A percentile compares a stretch with the other conserved stretches of the same genome.
Conservation (phyloP, 2,329 filamentous ascomycete species). For the Beauveria medogensis region DNA sequence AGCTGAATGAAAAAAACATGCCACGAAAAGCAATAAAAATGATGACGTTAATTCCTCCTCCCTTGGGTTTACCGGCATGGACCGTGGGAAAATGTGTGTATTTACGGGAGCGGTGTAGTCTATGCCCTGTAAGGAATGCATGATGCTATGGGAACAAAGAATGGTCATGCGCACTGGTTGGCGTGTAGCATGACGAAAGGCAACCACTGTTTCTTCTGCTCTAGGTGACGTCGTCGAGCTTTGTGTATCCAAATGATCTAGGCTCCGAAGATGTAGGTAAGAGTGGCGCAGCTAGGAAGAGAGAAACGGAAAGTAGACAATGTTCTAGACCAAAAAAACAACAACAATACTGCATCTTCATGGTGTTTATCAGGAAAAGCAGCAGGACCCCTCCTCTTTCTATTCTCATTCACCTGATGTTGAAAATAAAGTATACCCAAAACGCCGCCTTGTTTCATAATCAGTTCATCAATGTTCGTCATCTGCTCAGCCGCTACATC, state of each 20-base stretch:
- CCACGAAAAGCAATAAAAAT: conserved; percentile 2
- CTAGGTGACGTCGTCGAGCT: background rate
- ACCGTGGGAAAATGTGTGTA: background rate
- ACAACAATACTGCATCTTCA: background rate
- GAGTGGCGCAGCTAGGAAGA: background rate
- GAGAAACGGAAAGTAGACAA: background rate
- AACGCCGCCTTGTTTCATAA: background rate
- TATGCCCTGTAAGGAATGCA: background rate
- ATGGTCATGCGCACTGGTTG: background rate
- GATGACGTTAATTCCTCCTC: conserved; percentile 5
- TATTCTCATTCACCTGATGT: background rate
- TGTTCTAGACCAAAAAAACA: background rate
- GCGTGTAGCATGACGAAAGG: background rate
- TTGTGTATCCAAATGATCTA: background rate
- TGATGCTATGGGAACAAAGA: background rate
- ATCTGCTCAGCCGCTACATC: conserved; percentile 28
- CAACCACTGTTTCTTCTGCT: background rate
- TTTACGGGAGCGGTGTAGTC: background rate
- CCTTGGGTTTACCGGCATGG: background rate
- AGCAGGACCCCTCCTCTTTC: background rate
- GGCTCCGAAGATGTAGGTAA: background rate
- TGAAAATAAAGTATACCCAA: background rate
- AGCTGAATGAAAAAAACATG: background rate
- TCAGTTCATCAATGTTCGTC: background rate
- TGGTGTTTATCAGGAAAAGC: background rate